These are phyloP conservation scores for Friedmanniomyces endolithicus DNA, from an alignment of 495 filamentous ascomycete genomes.

Conservation along the genomic window DNA sequence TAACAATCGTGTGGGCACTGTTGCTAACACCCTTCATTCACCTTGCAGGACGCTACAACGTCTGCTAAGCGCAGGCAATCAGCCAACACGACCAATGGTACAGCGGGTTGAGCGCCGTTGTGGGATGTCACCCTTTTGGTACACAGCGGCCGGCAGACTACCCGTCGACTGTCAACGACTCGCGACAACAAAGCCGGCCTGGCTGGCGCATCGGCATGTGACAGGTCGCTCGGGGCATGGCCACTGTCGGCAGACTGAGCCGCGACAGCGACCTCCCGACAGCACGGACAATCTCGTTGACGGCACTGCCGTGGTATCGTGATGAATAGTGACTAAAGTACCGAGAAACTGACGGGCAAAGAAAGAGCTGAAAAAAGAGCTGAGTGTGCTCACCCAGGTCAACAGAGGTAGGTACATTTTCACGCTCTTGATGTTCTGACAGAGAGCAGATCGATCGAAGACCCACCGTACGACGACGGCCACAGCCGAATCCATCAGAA, in stretches of 20 bases:
- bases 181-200: too few relatives aligned
- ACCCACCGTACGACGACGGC: not conserved
- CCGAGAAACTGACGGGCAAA: too few relatives aligned
- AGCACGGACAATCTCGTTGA: not conserved
- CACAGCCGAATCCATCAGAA: too few relatives aligned
- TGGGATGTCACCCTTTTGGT: too few relatives aligned
- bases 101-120: not conserved
- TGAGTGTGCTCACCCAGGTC: not conserved
- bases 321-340: too few relatives aligned
- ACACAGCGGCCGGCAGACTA: too few relatives aligned
- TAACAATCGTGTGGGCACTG: not conserved
- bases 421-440: not conserved
- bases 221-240: not conserved
- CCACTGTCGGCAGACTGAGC: not conserved
- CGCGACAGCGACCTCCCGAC: not conserved
- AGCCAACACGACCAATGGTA: conserved; percentile 1
- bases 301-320: too few relatives aligned
- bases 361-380: too few relatives aligned
- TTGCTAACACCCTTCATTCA: conserved; percentile 3
- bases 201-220: too few relatives aligned
- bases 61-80: conserved; percentile 22
- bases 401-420: not conserved
- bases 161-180: too few relatives aligned
- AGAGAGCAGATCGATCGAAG: not conserved
- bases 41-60: conserved; percentile 3